Evolutionary conservation across 2,329 filamentous ascomycete species (phyloP), one percentile per base, ranked within the genome.

Genomic region (Onygenales sp.): DNA sequence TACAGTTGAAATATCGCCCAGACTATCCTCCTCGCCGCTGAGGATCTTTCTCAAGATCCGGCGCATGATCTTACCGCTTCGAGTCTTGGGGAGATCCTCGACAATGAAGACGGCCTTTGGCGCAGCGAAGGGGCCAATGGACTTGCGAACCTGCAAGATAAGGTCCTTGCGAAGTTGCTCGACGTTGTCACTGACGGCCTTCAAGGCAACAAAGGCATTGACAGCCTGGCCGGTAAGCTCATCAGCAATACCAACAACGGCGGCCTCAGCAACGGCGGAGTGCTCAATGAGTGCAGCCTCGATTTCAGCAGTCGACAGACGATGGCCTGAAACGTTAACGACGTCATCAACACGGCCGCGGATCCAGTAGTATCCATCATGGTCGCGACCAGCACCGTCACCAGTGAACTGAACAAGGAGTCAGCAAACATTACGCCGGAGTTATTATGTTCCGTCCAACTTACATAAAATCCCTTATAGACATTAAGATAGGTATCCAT

Each of bases 301-400:
- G 60, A 98, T 98, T 73, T 98, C 93, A 38, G 93, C 92, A 8
- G 93, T 98, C 13, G 92, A 97, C 58, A 98, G 80, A 70, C 93
- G 86, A 73, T 98, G 93, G 32, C 93, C 93, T 63, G 87, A 93
- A 58, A 98, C 93, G 72, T 98, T 98, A 71, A 98, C 92, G 43
- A 98, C 93, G 65, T 98, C 93, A 68, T 98, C 93, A 51, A 98
- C 93, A 72, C 93, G 90, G 60, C 93, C 93, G 58, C 93, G 89
- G 70, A 98, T 98, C 93, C 93, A 98, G 83, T 97, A 98, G 79
- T 96, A 98, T 54, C 93, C 93, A 65, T 98, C 93, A 73, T 95
- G 87, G 70, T 98, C 93, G 67, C 93, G 88, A 56, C 88, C 93
- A 53, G 93, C 93, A 67, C 93, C 93, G 68, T 98, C 93, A 56